Percentiles rank a stretch among this genome's conserved stretches.
phyloP scores from a whole-genome alignment of 2,329 filamentous ascomycete genomes.

The Fusarium succisae region DNA sequence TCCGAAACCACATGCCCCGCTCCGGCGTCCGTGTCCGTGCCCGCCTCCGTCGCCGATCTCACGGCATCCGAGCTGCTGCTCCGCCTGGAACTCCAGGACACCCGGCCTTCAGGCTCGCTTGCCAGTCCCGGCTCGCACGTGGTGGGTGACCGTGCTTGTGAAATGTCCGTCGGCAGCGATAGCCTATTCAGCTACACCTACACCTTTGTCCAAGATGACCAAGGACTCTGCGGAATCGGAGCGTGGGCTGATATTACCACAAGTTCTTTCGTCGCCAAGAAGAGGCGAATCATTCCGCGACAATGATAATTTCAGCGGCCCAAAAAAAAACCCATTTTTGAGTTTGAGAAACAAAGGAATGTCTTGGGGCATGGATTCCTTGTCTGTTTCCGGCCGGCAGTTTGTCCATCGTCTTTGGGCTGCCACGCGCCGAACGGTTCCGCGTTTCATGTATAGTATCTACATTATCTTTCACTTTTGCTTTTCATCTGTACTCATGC shows the following conservation, averaged over 20 bases:
- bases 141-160: conserved; percentile 17
- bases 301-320: conserved; percentile 6
- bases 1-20: conserved; percentile 31
- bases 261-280: conserved; percentile 21
- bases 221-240: conserved; percentile 31
- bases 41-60: conserved; percentile 13
- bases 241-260: conserved; percentile 34
- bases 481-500: conserved; percentile 5
- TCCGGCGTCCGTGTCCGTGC: conserved; percentile 19
- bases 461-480: neutral
- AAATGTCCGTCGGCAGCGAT: conserved; percentile 3
- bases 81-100: conserved; percentile 18
- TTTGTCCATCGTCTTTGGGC: conserved; percentile 1
- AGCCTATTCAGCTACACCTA: conserved; percentile 6
- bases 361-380: neutral
- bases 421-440: conserved; percentile 5
- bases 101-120: neutral
- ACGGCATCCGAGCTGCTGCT: conserved; percentile 18
- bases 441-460: conserved; percentile 30
- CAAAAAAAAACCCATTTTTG: neutral
- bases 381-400: conserved; percentile 2
- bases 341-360: conserved; percentile 10
- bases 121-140: conserved; percentile 15
- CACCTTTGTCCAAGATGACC: conserved; percentile 4
- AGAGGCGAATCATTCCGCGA: conserved; percentile 11